Conservation (phyloP, 2,329 filamentous ascomycete genomes). For the Geosmithia flava region DNA sequence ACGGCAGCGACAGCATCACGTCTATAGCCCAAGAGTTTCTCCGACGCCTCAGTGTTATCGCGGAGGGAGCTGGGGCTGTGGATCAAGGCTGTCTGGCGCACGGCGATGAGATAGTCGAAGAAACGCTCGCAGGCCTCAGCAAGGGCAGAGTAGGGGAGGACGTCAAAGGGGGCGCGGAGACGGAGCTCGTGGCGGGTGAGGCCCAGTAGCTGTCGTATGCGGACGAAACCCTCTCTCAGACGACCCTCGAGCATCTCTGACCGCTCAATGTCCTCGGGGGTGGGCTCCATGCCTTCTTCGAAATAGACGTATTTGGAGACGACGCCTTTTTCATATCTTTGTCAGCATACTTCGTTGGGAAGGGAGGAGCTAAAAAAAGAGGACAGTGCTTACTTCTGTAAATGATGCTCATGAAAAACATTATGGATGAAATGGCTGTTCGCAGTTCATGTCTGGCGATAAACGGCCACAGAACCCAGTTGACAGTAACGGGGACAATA, state of each 20-base stretch:
- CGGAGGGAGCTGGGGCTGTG: constrained; percentile 41
- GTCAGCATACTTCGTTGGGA: not conserved
- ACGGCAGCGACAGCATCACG: constrained; percentile 46
- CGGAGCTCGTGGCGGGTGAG: constrained; percentile 48
- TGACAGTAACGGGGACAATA: constrained; percentile 38
- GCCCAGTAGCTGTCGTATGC: constrained; percentile 41
- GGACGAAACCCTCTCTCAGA: constrained; percentile 46
- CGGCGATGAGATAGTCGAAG: constrained; percentile 45
- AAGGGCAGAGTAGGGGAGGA: constrained; percentile 41
- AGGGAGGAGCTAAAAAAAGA: not conserved
- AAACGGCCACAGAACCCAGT: constrained; percentile 51
- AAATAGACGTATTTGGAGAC: constrained; percentile 48
- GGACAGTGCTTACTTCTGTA: constrained; percentile 30
- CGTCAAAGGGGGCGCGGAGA: constrained; percentile 43
- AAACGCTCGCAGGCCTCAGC: constrained; percentile 43
- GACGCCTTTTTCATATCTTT: constrained; percentile 23
- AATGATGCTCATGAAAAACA: constrained; percentile 44
- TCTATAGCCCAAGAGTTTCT: constrained; percentile 34
- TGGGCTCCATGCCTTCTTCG: constrained; percentile 37
- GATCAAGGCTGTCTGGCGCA: constrained; percentile 44
- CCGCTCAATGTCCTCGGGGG: constrained; percentile 32
- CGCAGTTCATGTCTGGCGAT: constrained; percentile 46
- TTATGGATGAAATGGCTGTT: constrained; percentile 40
- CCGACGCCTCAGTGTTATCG: constrained; percentile 34
- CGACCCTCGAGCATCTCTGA: constrained; percentile 47